Evolutionary conservation across 1,139 yeast genomes (phyloP).

Genomic region (Scheffersomyces cryptocercus): DNA sequence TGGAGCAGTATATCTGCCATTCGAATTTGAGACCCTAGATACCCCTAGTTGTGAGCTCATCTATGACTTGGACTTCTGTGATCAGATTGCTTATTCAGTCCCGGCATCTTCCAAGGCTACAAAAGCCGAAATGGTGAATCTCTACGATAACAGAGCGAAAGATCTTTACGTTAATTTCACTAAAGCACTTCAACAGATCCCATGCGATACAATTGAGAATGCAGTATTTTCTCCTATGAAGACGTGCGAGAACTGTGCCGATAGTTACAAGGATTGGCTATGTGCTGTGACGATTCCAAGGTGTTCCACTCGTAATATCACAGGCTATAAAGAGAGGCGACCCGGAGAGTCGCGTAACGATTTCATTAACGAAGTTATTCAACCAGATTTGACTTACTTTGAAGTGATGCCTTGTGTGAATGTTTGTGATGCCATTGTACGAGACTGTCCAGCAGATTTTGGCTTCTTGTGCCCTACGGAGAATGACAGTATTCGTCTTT

Average conservation of each 20-base stretch:
- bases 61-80: conserved; percentile 74
- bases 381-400: conserved; percentile 63
- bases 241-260: conserved; percentile 71
- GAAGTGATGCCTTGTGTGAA: conserved; percentile 88
- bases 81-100: conserved; percentile 82
- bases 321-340: conserved; percentile 51
- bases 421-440: conserved; percentile 73
- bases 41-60: conserved; percentile 68
- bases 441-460: conserved; percentile 81
- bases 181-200: conserved; percentile 70
- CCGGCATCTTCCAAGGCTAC: conserved; percentile 54
- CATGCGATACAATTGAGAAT: conserved; percentile 75
- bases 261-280: conserved; percentile 81
- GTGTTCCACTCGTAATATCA: conserved; percentile 52
- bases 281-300: conserved; percentile 92
- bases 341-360: conserved; percentile 60
- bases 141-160: conserved; percentile 68
- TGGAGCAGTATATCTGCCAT: conserved; percentile 64
- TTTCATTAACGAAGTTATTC: conserved; percentile 54
- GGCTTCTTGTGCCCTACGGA: conserved; percentile 69
- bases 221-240: conserved; percentile 72
- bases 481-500: conserved; percentile 33
- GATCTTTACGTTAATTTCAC: conserved; percentile 64
- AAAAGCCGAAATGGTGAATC: conserved; percentile 21
- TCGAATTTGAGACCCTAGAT: conserved; percentile 61